Base-by-base conservation (phyloP, 2,329 filamentous ascomycete species). In the Cordyceps javanica region DNA sequence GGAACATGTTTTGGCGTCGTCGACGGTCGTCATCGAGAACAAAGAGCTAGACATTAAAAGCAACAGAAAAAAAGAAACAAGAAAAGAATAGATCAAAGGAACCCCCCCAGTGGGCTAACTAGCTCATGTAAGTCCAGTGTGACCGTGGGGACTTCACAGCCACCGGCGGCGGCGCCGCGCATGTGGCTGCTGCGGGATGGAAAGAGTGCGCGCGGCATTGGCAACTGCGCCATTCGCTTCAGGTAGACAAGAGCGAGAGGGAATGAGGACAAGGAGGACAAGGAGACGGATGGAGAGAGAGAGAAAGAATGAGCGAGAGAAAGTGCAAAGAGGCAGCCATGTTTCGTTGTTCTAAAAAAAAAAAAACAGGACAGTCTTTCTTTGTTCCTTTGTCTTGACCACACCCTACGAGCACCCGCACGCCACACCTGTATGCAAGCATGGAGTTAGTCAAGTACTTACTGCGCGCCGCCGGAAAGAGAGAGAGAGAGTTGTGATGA, bases 381-480 rank as follows among this genome's bases (percentile, higher is more conserved):
- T 38, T 46, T 53, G 50, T 21, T 21, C 11, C n/a, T n/a, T n/a
- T n/a, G n/a, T n/a, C n/a, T n/a, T n/a, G n/a, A n/a, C n/a, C n/a
- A n/a, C n/a, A n/a, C n/a, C n/a, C n/a, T n/a, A n/a, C n/a, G n/a
- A n/a, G n/a, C n/a, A n/a, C n/a, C 25, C n/a, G n/a, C 19, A 42
- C 54, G 44, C 53, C 53, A 56, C 32, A 32, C 53, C 53, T 56
- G 53, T 23, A 56, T 46, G 44, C 42, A 56, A 23, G 34, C 30
- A 49, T 19, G 21, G 51, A 45, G 52, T 55, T 46, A 36, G 14
- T 23, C n/a, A n/a, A n/a, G n/a, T n/a, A n/a, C n/a, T n/a, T n/a
- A n/a, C n/a, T n/a, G n/a, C n/a, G n/a, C n/a, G 16, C 14, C 19
- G n/a, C 10, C 4, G 10, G 14, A 11, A n/a, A 21, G 14, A 21